phyloP scores from a whole-genome alignment of 2,329 filamentous ascomycete species.

The Balansia obtecta region DNA sequence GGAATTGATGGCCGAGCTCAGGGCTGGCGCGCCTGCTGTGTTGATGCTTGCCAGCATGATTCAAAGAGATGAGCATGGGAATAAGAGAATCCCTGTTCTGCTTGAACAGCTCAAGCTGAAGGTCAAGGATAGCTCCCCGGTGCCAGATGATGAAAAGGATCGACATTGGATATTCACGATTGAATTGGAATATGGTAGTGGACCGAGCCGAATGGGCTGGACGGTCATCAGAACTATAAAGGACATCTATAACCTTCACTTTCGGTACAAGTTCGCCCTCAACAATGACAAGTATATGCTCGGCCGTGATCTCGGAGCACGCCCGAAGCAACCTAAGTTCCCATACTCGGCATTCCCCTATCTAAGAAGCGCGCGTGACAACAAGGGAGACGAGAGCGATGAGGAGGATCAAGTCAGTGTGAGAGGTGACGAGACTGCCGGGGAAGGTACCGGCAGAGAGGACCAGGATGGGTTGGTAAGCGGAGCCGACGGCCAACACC shows the following conservation, averaged over 20 bases:
- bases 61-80: slow-evolving; percentile 89
- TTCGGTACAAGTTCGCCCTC: slow-evolving; percentile 82
- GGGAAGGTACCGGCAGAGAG: slow-evolving; percentile 45
- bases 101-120: slow-evolving; percentile 87
- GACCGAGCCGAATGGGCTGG: slow-evolving; percentile 94
- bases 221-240: slow-evolving; percentile 73
- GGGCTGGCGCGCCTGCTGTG: slow-evolving; percentile 84
- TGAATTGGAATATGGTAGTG: slow-evolving; percentile 91
- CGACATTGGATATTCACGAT: slow-evolving; percentile 82
- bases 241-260: slow-evolving; percentile 86
- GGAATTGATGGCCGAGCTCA: slow-evolving; percentile 87
- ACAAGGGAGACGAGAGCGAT: slow-evolving; percentile 67
- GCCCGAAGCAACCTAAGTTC: slow-evolving; percentile 78
- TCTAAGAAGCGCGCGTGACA: slow-evolving; percentile 64
- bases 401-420: slow-evolving; percentile 46
- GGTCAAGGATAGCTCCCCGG: slow-evolving; percentile 66
- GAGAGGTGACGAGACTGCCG: slow-evolving; percentile 32
- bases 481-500: slow-evolving; percentile 20
- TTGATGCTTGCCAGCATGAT: slow-evolving; percentile 96
- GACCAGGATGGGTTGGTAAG: slow-evolving; percentile 34
- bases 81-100: slow-evolving; percentile 86
- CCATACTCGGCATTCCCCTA: slow-evolving; percentile 85
- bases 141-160: slow-evolving; percentile 49
- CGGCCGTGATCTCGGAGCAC: slow-evolving; percentile 51
- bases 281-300: slow-evolving; percentile 75